phyloP scores from a whole-genome alignment of 768 basidiomycete species.

The Paxillus rubicundulus region DNA sequence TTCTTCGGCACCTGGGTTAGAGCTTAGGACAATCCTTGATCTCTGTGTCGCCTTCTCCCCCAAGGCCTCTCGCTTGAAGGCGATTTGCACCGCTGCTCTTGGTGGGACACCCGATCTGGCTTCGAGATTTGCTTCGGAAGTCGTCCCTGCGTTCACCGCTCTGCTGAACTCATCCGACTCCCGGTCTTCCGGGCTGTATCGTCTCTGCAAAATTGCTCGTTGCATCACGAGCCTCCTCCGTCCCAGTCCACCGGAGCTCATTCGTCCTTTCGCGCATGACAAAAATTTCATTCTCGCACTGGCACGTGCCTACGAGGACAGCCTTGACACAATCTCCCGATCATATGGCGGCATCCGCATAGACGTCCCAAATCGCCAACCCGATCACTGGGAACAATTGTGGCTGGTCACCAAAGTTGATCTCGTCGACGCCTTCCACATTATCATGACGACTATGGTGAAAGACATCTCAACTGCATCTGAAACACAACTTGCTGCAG shows the following conservation, averaged over 20 bases:
- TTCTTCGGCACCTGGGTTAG: conserved; percentile 38
- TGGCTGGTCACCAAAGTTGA: conserved; percentile 75
- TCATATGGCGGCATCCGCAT: conserved; percentile 57
- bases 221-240: conserved; percentile 55
- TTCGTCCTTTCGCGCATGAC: conserved; percentile 51
- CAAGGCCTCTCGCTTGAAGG: conserved; percentile 43
- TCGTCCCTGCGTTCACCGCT: conserved; percentile 54
- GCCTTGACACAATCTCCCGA: conserved; percentile 51
- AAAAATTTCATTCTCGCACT: conserved; percentile 54
- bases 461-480: conserved; percentile 44
- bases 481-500: conserved; percentile 41
- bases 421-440: conserved; percentile 66
- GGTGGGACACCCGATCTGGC: conserved; percentile 33
- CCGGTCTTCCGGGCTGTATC: conserved; percentile 52
- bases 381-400: conserved; percentile 67
- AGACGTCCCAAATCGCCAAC: conserved; percentile 25
- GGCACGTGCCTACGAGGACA: conserved; percentile 58
- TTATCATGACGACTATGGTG: conserved; percentile 50
- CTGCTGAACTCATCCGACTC: conserved; percentile 46
- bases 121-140: conserved; percentile 38
- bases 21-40: conserved; percentile 57
- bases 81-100: conserved; percentile 43
- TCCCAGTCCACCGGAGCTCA: conserved; percentile 45
- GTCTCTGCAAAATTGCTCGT: conserved; percentile 60
- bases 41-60: conserved; percentile 56